phyloP scores from a whole-genome alignment of 192 early-diverging fungal genomes.

The Piromyces sp. region DNA sequence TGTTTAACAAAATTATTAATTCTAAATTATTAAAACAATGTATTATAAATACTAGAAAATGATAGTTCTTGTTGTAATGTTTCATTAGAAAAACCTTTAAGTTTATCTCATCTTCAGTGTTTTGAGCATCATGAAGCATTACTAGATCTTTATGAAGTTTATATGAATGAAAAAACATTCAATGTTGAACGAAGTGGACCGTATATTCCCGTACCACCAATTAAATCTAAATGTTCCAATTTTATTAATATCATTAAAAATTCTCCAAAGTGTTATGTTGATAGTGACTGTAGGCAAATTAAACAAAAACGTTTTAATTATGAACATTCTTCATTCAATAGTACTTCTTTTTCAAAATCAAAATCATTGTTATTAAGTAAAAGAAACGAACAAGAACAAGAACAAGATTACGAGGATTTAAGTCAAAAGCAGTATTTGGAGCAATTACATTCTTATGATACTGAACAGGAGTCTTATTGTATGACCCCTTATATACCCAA shows the following conservation, averaged over 20 bases:
- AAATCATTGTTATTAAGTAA: background rate
- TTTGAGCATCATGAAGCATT: background rate
- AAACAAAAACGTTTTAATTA: background rate
- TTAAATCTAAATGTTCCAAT: background rate
- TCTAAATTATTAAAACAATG: too few relatives aligned
- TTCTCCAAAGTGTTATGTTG: background rate
- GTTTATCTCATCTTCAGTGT: background rate
- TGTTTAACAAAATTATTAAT: too few relatives aligned
- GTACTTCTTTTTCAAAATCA: too few relatives aligned
- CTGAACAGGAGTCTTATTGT: conserved; percentile 8
- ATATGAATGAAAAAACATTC: background rate
- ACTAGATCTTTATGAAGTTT: background rate
- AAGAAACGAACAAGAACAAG: too few relatives aligned
- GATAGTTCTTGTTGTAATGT: background rate
- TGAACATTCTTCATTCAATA: too few relatives aligned
- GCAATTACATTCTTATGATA: background rate
- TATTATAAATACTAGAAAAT: too few relatives aligned
- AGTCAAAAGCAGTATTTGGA: background rate
- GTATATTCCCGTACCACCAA: background rate
- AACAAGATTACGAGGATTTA: background rate
- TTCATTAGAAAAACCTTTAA: background rate
- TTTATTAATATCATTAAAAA: background rate
- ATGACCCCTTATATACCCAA: conserved; percentile 33
- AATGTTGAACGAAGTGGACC: background rate
- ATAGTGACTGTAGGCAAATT: background rate